Conservation (phyloP, 257 asterid genomes). For the Coffea canephora region DNA sequence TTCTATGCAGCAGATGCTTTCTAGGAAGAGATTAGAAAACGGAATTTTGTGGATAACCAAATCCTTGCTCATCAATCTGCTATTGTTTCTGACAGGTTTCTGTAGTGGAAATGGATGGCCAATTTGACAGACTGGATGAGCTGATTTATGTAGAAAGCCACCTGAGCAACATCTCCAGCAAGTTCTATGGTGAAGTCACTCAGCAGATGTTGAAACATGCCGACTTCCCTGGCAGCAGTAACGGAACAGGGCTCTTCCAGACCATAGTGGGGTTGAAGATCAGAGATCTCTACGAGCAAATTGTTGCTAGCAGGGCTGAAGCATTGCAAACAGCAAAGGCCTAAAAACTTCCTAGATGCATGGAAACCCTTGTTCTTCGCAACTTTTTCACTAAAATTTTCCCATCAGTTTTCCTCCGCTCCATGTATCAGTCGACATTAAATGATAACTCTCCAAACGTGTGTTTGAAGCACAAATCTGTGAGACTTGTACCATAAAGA, state of each 20-base stretch:
- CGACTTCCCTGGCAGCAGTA: conserved; percentile 96
- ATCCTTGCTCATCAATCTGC: not conserved
- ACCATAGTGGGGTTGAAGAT: conserved; percentile 85
- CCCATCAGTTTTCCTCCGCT: conserved; percentile 25
- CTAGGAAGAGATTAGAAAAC: not conserved
- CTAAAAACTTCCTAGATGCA: conserved; percentile 29
- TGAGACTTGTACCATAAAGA: conserved; percentile 63
- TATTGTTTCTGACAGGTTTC: conserved; percentile 54
- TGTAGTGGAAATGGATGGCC: conserved; percentile 97
- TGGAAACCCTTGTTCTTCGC: conserved; percentile 5
- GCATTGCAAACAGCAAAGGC: conserved; percentile 67
- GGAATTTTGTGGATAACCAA: not conserved
- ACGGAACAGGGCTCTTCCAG: conserved; percentile 96
- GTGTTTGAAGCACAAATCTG: conserved; percentile 40
- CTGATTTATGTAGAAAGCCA: conserved; percentile 94
- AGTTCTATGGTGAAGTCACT: conserved; percentile 96
- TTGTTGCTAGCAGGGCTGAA: conserved; percentile 49
- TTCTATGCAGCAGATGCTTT: not conserved
- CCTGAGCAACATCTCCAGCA: conserved; percentile 84
- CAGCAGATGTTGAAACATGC: conserved; percentile 96
- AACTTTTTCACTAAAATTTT: conserved; percentile 15
- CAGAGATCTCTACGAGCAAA: conserved; percentile 91
- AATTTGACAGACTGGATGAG: conserved; percentile 92
- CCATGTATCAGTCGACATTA: conserved; percentile 30
- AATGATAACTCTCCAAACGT: conserved; percentile 26